Evolutionary conservation across 768 basidiomycete species (phyloP), one percentile per base, ranked within the genome.

Genomic region (Lentinula detonsa): DNA sequence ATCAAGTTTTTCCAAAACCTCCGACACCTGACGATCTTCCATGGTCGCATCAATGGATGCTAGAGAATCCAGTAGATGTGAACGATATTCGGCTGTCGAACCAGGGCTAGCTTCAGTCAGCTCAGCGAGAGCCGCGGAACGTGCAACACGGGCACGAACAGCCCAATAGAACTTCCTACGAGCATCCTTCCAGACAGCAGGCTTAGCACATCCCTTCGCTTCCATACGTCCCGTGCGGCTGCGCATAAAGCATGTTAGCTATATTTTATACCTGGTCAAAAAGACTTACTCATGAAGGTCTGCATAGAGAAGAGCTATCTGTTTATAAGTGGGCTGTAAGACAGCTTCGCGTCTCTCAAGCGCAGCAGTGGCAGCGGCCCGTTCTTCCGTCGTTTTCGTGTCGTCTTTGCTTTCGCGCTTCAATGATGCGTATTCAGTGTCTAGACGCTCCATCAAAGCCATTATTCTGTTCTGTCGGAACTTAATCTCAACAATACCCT

Each of bases 401-500:
- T 81, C 49, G 71, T 97, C 90, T 67, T 88, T 88, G 75, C 87
- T 92, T 51, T 86, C 88, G 40, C 78, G 82, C 76, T 96, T 96
- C 65, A 95, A 79, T 13, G 81, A 73, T 11, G 90, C 88, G 69
- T 96, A 98, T 18, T 83, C 84, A 0, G 85, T 69, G 72, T 99
- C 97, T 54, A 98, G 82, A 60, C 97, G 88, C 67, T 94, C 95
- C 97, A 99, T 98, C 63, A 96, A 77, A 5, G 78, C 75, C 62
- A 93, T 74, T 48, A 98, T 83, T 80, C 96, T 98, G 72, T 96
- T 95, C 49, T 93, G 88, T 64, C 97, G 90, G 86, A 98, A 86
- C 82, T 95, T 96, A 79, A 97, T 96, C 75, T 98, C 97, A 61
- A 98, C 83, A 69, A 98, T 85, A 73, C 97, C 97, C 75, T 98